Percentiles rank a stretch among this genome's conserved stretches.
phyloP scores from a whole-genome alignment of 2,329 filamentous ascomycete genomes.

The Periglandula ipomoeae region DNA sequence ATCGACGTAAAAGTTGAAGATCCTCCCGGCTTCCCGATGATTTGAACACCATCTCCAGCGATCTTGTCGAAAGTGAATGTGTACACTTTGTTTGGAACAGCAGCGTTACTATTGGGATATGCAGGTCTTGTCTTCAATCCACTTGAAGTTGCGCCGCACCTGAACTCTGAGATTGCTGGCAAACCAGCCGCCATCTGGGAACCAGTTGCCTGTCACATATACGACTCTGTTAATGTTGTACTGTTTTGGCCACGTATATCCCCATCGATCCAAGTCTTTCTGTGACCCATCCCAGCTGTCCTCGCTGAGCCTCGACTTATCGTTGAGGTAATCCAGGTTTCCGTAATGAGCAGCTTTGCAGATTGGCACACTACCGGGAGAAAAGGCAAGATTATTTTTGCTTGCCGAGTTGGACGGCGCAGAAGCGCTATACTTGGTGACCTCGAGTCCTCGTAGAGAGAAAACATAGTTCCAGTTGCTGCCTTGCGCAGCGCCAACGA shows the following conservation, averaged over 20 bases:
- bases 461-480: constrained; percentile 6
- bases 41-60: constrained; percentile 4
- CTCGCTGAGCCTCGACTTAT: constrained; percentile 1
- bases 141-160: constrained; percentile 2
- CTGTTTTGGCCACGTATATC: constrained; percentile 2
- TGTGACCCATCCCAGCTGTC: constrained; percentile 6
- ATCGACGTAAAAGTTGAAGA: constrained; percentile 5
- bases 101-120: neutral
- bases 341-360: constrained; percentile 7
- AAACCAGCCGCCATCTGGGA: constrained; percentile 6
- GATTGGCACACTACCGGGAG: neutral
- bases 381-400: constrained; percentile 1
- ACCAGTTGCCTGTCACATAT: constrained; percentile 2
- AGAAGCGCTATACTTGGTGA: neutral
- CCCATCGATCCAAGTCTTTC: constrained; percentile 7
- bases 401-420: neutral
- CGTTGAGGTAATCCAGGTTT: constrained; percentile 4
- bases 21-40: constrained; percentile 5
- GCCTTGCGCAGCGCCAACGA: constrained; percentile 3
- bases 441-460: neutral
- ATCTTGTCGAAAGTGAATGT: constrained; percentile 1
- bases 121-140: neutral
- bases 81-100: neutral
- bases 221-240: constrained; percentile 5
- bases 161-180: constrained; percentile 2